phyloP scores from a whole-genome alignment of 352 stramenopile species.

The Pythium biforme region DNA sequence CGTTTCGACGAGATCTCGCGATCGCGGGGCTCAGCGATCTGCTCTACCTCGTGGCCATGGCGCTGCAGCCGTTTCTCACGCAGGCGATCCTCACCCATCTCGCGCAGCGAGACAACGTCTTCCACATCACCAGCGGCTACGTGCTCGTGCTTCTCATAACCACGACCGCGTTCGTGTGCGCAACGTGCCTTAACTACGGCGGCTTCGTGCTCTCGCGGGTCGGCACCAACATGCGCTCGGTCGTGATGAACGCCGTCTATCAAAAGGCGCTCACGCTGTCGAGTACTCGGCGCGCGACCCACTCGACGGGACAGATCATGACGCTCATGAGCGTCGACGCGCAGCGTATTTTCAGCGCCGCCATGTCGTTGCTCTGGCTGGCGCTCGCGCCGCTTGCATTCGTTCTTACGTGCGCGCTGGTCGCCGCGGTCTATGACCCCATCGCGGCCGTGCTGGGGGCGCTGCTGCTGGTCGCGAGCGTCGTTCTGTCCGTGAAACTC shows the following conservation, averaged over 20 bases:
- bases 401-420: conserved; percentile 32
- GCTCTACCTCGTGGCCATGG: conserved; percentile 33
- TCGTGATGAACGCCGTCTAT: conserved; percentile 42
- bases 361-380: conserved; percentile 30
- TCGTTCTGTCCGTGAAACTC: conserved; percentile 22
- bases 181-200: conserved; percentile 35
- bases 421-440: conserved; percentile 29
- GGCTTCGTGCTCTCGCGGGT: conserved; percentile 30
- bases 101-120: conserved; percentile 26
- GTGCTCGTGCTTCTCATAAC: conserved; percentile 36
- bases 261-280: conserved; percentile 38
- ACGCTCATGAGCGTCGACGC: conserved; percentile 39
- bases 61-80: conserved; percentile 34
- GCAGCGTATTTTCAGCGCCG: conserved; percentile 38
- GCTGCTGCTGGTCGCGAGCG: conserved; percentile 18
- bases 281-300: conserved; percentile 25
- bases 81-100: conserved; percentile 39
- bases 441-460: conserved; percentile 19
- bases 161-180: conserved; percentile 28
- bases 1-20: conserved; percentile 26
- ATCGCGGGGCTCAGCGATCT: conserved; percentile 25
- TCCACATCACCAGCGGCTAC: conserved; percentile 32
- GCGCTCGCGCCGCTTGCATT: conserved; percentile 31
- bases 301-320: conserved; percentile 41
- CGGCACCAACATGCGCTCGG: conserved; percentile 36